Conservation (phyloP, 2,329 filamentous ascomycete species). For the Leptographium flavum region DNA sequence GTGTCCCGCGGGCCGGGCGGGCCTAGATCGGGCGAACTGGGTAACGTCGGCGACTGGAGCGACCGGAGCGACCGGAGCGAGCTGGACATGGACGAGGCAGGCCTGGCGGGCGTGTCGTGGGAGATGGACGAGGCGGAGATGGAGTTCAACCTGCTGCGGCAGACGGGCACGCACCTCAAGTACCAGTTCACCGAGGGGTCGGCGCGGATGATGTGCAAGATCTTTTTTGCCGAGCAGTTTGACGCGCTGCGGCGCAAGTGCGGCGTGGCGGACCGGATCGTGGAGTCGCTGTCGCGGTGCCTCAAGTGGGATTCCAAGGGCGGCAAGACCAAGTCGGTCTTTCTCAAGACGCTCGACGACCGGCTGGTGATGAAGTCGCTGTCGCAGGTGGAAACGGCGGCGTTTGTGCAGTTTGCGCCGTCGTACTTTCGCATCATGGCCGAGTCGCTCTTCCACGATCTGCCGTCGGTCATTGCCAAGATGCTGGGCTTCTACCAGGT, state of each 20-base stretch:
- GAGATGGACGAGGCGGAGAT: constrained; percentile 48
- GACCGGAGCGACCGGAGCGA: too few relatives aligned
- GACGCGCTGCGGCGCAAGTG: constrained; percentile 89
- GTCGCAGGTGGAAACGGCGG: constrained; percentile 79
- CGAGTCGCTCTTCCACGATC: constrained; percentile 84
- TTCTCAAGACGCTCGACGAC: constrained; percentile 91
- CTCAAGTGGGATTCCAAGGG: constrained; percentile 97
- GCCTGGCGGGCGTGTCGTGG: neutral
- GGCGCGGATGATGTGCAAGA: constrained; percentile 95
- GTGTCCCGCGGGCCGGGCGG: too few relatives aligned
- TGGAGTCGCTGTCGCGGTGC: constrained; percentile 89
- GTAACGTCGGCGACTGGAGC: too few relatives aligned
- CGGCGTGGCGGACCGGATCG: constrained; percentile 81
- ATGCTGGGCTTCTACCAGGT: constrained; percentile 99
- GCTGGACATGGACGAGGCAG: neutral
- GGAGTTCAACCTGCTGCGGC: constrained; percentile 70
- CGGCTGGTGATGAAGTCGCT: constrained; percentile 86
- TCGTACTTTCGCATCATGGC: constrained; percentile 98
- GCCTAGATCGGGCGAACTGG: too few relatives aligned
- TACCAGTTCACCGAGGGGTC: constrained; percentile 90
- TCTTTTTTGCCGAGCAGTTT: constrained; percentile 97
- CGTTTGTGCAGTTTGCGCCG: constrained; percentile 88
- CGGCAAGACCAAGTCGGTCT: constrained; percentile 94
- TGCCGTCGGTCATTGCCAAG: constrained; percentile 94
- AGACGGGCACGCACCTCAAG: constrained; percentile 83